phyloP scores from a whole-genome alignment of 805 yeast genomes.

The Ogataea glucozyma region DNA sequence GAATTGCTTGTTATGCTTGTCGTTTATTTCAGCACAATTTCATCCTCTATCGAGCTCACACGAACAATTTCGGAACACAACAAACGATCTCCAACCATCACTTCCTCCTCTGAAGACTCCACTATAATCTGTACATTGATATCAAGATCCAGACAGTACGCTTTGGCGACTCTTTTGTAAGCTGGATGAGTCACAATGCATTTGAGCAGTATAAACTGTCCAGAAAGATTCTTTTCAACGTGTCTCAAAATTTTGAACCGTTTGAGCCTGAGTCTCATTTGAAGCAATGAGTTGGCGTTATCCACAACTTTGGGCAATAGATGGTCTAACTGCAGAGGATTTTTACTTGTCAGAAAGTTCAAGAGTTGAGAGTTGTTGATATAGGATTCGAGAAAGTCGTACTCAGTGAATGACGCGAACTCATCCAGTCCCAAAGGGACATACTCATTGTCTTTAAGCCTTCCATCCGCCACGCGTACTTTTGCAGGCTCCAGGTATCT shows the following conservation, averaged over 20 bases:
- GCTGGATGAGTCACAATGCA: conserved; percentile 46
- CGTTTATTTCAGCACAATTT: conserved; percentile 37
- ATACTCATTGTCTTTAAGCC: conserved; percentile 26
- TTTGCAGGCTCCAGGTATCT: conserved; percentile 21
- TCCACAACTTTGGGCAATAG: conserved; percentile 13
- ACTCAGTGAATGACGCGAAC: conserved; percentile 31
- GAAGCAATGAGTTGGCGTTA: conserved; percentile 30
- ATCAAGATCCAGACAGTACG: conserved; percentile 49
- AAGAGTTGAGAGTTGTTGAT: conserved; percentile 34
- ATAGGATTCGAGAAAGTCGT: conserved; percentile 29
- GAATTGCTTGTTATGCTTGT: too few species aligned
- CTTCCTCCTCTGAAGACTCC: conserved; percentile 26
- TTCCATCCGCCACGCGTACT: conserved; percentile 23
- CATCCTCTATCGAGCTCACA: conserved; percentile 41
- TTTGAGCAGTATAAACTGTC: conserved; percentile 33
- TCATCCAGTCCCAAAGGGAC: conserved; percentile 31
- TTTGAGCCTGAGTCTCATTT: conserved; percentile 20
- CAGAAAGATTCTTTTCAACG: conserved; percentile 11
- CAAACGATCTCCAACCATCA: conserved; percentile 45
- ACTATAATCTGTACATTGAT: conserved; percentile 45
- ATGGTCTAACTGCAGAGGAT: conserved; percentile 8
- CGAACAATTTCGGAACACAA: conserved; percentile 46
- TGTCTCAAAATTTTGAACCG: conserved; percentile 18
- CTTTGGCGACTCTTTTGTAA: conserved; percentile 37
- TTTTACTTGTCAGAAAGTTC: conserved; percentile 39